Evolutionary conservation across 2,329 filamentous ascomycete species (phyloP).

Genomic region (Curvularia sp.): DNA sequence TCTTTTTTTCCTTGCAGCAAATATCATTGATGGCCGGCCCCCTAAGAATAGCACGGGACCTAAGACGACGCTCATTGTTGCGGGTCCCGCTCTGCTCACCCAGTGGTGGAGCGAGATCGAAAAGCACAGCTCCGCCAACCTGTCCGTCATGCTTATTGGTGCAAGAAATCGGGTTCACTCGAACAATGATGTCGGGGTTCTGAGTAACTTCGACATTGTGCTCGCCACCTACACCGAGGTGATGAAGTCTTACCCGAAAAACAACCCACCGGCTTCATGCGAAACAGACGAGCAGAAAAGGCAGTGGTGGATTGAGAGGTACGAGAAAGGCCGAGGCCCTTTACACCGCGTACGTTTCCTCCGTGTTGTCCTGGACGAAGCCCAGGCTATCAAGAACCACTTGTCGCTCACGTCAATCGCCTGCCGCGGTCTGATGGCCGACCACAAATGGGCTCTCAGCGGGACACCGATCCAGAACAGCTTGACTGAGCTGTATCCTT

Average conservation of each 20-base stretch:
- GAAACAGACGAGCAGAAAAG: conserved; percentile 51
- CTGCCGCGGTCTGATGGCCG: conserved; percentile 51
- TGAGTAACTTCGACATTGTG: conserved; percentile 41
- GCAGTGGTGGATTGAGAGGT: conserved; percentile 46
- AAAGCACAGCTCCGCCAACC: conserved; percentile 30
- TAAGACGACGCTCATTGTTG: conserved; percentile 54
- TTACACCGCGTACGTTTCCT: conserved; percentile 50
- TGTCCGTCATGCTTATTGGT: conserved; percentile 39
- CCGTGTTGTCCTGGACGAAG: conserved; percentile 65
- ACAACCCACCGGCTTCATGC: conserved; percentile 46
- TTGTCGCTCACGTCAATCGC: conserved; percentile 52
- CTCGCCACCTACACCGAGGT: conserved; percentile 56
- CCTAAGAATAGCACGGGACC: conserved; percentile 11
- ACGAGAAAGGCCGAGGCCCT: conserved; percentile 40
- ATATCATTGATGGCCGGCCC: conserved; percentile 52
- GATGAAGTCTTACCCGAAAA: conserved; percentile 52
- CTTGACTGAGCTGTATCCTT: conserved; percentile 44
- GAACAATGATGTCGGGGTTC: conserved; percentile 14
- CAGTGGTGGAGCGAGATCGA: conserved; percentile 52
- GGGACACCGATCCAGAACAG: conserved; percentile 53
- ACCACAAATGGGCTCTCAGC: conserved; percentile 53
- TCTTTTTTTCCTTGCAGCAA: conserved; percentile 37
- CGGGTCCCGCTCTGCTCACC: conserved; percentile 46
- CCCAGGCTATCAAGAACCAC: conserved; percentile 63
- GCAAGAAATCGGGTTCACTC: conserved; percentile 36